Percentiles rank a stretch among this genome's conserved stretches.
Conservation (phyloP, 1,139 yeast genomes). For the Suhomyces anneliseae region DNA sequence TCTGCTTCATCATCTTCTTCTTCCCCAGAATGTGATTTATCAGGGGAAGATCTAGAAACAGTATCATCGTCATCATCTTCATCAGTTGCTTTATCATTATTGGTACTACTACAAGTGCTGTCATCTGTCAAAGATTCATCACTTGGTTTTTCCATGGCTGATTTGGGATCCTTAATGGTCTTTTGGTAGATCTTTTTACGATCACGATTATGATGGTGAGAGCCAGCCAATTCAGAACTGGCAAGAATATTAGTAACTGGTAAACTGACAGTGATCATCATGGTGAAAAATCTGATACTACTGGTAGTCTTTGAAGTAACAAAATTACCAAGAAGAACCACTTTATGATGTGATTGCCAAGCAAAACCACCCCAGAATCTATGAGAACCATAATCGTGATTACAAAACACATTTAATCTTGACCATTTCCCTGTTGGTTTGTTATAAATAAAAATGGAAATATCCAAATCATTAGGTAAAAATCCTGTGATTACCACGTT, state of each 20-base stretch:
- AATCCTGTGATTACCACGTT: slow-evolving; percentile 63
- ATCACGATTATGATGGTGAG: slow-evolving; percentile 20
- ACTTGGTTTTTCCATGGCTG: slow-evolving; percentile 5
- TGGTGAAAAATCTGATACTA: slow-evolving; percentile 58
- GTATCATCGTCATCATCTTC: slow-evolving; percentile 21
- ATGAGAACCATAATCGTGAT: slow-evolving; percentile 56
- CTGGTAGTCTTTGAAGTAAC: slow-evolving; percentile 50
- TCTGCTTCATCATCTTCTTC: slow-evolving; percentile 11
- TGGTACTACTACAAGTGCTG: slow-evolving; percentile 15
- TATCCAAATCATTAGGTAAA: slow-evolving; percentile 50
- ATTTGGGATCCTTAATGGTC: neutral
- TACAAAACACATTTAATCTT: slow-evolving; percentile 55
- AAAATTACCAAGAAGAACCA: slow-evolving; percentile 54
- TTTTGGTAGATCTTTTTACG: slow-evolving; percentile 22
- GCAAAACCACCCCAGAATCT: slow-evolving; percentile 67
- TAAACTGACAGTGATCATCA: slow-evolving; percentile 58
- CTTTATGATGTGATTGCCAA: slow-evolving; percentile 76
- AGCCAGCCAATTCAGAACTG: slow-evolving; percentile 42
- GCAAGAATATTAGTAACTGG: slow-evolving; percentile 64
- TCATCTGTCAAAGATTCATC: slow-evolving; percentile 17
- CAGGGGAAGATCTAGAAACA: slow-evolving; percentile 9
- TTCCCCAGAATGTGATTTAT: slow-evolving; percentile 1
- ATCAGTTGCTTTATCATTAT: slow-evolving; percentile 11
- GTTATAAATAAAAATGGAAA: slow-evolving; percentile 60
- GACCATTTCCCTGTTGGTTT: slow-evolving; percentile 67